A percentile compares a stretch with the other conserved stretches of the same genome.
phyloP scores from a whole-genome alignment of 129 eudicot genomes.

The Centaurea solstitialis region DNA sequence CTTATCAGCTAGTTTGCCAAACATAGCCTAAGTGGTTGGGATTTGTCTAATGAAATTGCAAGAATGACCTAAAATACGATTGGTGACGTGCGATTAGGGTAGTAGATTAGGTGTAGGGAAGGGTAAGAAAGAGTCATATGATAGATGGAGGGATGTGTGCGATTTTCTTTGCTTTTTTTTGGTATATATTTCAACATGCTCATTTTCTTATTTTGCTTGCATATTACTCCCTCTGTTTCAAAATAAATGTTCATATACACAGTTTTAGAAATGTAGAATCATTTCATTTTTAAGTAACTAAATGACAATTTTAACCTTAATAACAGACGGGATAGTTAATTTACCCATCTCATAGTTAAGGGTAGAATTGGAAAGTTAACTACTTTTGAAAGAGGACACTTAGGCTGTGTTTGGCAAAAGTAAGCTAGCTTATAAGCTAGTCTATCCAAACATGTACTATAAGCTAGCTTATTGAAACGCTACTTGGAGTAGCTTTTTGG shows the following conservation, averaged over 20 bases:
- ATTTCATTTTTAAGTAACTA: not conserved
- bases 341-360: not conserved
- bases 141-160: not conserved
- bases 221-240: not conserved
- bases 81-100: not conserved
- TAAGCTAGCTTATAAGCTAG: no score
- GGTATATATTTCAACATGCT: not conserved
- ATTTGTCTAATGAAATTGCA: no score
- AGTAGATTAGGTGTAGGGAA: not conserved
- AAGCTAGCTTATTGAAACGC: no score
- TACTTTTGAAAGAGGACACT: not conserved
- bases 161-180: not conserved
- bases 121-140: not conserved
- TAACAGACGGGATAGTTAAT: not conserved
- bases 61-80: not conserved
- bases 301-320: not conserved
- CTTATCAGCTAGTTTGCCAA: no score
- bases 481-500: no score
- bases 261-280: not conserved
- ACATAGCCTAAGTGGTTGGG: not conserved
- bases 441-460: no score
- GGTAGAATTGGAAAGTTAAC: not conserved
- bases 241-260: not conserved
- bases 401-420: no score
- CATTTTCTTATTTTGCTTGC: not conserved